Base-by-base conservation (phyloP, 164 flowering plant genomes). In the Macadamia tetraphylla region DNA sequence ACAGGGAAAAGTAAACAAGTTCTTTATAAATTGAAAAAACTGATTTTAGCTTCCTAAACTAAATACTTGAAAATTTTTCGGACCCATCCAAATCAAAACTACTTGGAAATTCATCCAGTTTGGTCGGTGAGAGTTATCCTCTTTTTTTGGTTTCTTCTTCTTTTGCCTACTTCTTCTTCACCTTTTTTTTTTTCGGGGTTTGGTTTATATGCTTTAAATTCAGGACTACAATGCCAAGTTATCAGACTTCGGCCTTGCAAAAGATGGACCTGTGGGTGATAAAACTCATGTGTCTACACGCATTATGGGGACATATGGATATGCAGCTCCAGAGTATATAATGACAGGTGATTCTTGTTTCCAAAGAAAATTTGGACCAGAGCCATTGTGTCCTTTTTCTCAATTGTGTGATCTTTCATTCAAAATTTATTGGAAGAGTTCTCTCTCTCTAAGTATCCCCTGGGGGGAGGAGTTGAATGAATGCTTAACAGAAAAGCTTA, bases 231-330 rank as follows among this genome's bases (percentile, higher is more conserved):
- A 86, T 74, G 88, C 91, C 42, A 91, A 91, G 73, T 88, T 91
- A 64, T 88, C 97, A 7, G 97, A 91, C 66, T 89, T 91, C 65
- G 95, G 97, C 29, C 93, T 91, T 15, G 95, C 97, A 8, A 91
- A 91, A 74, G 92, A 89, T 71, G 97, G 97, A 61, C 97, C 97
- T 0, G 92, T 75, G 15, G 95, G 97, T 2, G 95, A 89, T 71
- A 84, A 89, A 67, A 85, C 95, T 68, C 95, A 91, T 65, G 97
- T 89, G 31, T 88, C 97, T 31, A 91, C 97, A 69, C 88, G 97
- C 56, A 83, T 89, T 67, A 91, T 89, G 97, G 97, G 97, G 58
- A 89, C 97, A 1, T 89, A 89, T 74, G 97, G 95, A 0, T 91
- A 91, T 75, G 94, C 94, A 58, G 97, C 97, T 6, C 97, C 94